Evolutionary conservation across 495 filamentous ascomycete genomes (phyloP), one percentile per base, ranked within the genome.

Genomic region (Penicillium turbatum): DNA sequence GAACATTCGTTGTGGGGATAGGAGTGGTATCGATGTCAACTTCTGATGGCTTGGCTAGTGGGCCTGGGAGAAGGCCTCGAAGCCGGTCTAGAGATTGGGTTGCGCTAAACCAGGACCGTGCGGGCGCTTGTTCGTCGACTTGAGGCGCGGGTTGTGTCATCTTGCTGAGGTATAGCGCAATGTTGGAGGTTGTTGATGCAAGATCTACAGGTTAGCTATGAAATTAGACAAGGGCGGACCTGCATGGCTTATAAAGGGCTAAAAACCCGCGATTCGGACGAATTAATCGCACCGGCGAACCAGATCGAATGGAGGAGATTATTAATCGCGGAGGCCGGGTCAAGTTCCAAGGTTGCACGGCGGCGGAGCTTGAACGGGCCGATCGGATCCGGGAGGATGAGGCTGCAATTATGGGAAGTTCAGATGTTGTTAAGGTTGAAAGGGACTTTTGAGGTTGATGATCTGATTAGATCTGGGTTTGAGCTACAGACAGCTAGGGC

Each of bases 51-150:
- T 41, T 51, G 32, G 24, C 7, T 11, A 55, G 8, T 9, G 26
- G 15, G 9, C 34, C 38, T n/a, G 55, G 57, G 1, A 59, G 13
- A 15, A 60, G 41, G 15, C 36, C 26, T 16, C 37, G 50, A 27
- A 67, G 57, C 37, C 51, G 51, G 29, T 42, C 41, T 29, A 63
- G 37, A 17, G 62, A 31, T 38, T 56, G 51, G n/a, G 47, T 55
- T 17, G 60, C 65, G 31, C 50, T 56, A 39, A 65, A 61, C n/a
- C 53, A 60, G 40, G 40, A 43, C 26, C 48, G 24, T n/a, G 62
- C 30, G 29, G 53, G 27, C 12, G 17, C 43, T 5, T 48, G 43
- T 27, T 51, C 57, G 5, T 54, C 49, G 21, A 11, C 5, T 41
- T 27, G 35, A n/a, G 17, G 34, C n/a, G 26, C 13, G 15, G 42